Conservation (phyloP, 2,329 filamentous ascomycete species). For the Colletotrichum filicis region DNA sequence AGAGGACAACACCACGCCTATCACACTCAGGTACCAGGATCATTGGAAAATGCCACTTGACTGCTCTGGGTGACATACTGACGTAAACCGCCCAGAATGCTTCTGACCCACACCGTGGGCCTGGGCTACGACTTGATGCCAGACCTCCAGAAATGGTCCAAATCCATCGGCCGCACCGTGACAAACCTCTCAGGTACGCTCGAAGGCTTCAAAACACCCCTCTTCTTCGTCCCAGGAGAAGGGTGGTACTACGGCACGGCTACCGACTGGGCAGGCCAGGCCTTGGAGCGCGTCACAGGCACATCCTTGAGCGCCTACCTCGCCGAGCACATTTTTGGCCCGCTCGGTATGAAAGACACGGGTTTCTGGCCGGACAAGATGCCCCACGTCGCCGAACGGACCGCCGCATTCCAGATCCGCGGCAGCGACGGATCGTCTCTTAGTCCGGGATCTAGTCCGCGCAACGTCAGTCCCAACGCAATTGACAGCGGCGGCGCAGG, state of each 20-base stretch:
- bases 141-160: conserved; percentile 52
- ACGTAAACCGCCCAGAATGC: conserved; percentile 40
- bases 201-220: conserved; percentile 53
- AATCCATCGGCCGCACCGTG: conserved; percentile 45
- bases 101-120: conserved; percentile 63
- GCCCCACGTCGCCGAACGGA: conserved; percentile 40
- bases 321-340: conserved; percentile 48
- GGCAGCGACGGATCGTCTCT: conserved; percentile 39
- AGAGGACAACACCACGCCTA: conserved; percentile 47
- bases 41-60: too few relatives aligned
- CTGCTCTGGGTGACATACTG: neutral
- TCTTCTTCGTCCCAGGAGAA: conserved; percentile 56
- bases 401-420: conserved; percentile 36
- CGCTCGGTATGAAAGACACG: conserved; percentile 49
- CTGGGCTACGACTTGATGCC: conserved; percentile 55
- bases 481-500: conserved; percentile 56
- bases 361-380: conserved; percentile 48
- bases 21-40: conserved; percentile 49
- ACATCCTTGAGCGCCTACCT: conserved; percentile 50
- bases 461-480: conserved; percentile 41
- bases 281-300: conserved; percentile 53
- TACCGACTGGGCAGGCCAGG: conserved; percentile 59
- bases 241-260: conserved; percentile 61
- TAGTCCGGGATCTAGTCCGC: conserved; percentile 22
- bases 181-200: conserved; percentile 45